Percentiles rank a stretch among this genome's conserved stretches.
phyloP scores from a whole-genome alignment of 2,329 filamentous ascomycete genomes.

The Cordyceps sp. region DNA sequence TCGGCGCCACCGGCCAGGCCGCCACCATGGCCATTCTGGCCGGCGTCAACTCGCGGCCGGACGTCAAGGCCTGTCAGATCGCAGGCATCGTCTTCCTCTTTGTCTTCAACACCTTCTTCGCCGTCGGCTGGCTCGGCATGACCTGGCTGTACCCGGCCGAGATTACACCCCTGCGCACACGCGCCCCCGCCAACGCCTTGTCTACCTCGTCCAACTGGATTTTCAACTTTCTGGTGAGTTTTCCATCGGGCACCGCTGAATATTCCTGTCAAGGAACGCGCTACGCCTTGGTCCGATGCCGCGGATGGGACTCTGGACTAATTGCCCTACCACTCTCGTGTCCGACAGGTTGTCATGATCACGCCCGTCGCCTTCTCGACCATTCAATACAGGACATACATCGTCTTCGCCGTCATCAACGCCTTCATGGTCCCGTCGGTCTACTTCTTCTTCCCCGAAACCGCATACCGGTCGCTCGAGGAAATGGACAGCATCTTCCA shows the following conservation, averaged over 20 bases:
- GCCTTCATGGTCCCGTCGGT: constrained; percentile 38
- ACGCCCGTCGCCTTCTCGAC: constrained; percentile 40
- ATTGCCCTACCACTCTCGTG: too few species aligned
- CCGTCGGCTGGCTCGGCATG: constrained; percentile 40
- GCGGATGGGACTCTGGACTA: too few species aligned
- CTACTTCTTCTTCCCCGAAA: constrained; percentile 50
- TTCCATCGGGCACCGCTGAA: too few species aligned
- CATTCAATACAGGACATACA: constrained; percentile 44
- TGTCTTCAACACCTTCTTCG: constrained; percentile 41
- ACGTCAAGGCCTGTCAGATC: constrained; percentile 32
- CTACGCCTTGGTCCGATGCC: too few species aligned
- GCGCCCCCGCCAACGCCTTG: constrained; percentile 42
- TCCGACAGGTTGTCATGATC: constrained; percentile 40
- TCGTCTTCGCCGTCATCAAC: constrained; percentile 51
- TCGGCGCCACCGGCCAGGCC: constrained; percentile 47
- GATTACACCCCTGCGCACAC: constrained; percentile 50
- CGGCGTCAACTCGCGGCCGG: constrained; percentile 34
- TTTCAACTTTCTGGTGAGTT: constrained; percentile 38
- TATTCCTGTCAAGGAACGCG: too few species aligned
- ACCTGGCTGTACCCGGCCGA: constrained; percentile 51
- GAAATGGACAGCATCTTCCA: constrained; percentile 51
- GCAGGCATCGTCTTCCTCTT: constrained; percentile 52
- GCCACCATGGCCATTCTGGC: constrained; percentile 46
- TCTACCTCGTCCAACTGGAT: constrained; percentile 40
- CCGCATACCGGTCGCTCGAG: constrained; percentile 44